Evolutionary conservation across 345 rosid species (phyloP), one percentile per base, ranked within the genome.

Genomic region (Moricandia moricandioides): DNA sequence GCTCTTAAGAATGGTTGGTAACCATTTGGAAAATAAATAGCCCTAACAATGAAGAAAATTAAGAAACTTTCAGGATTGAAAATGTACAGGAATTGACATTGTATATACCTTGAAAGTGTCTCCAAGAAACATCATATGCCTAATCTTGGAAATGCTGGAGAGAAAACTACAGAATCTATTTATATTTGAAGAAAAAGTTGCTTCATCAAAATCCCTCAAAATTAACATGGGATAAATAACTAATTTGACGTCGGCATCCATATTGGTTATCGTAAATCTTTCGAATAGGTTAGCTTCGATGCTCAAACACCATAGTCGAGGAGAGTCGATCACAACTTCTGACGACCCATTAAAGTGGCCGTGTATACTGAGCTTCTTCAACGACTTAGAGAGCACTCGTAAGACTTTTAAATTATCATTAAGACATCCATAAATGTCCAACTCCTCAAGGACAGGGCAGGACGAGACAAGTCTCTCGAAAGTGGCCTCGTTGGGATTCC

Each of bases 401-500:
- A 56, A 60, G 30, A 10, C 8, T 5, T 47, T 47, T 47, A 14
- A 18, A 47, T 55, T 9, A 18, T 4, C 7, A 55, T 21, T 55
- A 12, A 21, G 35, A 11, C 6, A 29, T n/a, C 17, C 18, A 47
- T n/a, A 47, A 47, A 58, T 13, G 18, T 58, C 16, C 3, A 58
- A 29, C 5, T 58, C 62, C 18, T 58, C 63, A 1, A 59, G 31
- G 5, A 59, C 63, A 7, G 39, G 63, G 37, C 39, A 7, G 18
- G 18, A 59, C 10, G 13, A 63, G 63, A 73, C 18, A 35, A 73
- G 70, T 37, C 21, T 73, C 77, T 64, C 63, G 4, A 35, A 56
- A 24, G 37, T 57, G 37, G 63, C 24, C 2, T 6, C 69, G 3
- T 62, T 39, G n/a, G 17, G 7, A 33, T 31, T 8, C 47, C 2